Percentiles rank a stretch among this genome's conserved stretches.
Evolutionary conservation across 495 filamentous ascomycete species (phyloP).

Genomic region (Podospora pseudopauciseta): DNA sequence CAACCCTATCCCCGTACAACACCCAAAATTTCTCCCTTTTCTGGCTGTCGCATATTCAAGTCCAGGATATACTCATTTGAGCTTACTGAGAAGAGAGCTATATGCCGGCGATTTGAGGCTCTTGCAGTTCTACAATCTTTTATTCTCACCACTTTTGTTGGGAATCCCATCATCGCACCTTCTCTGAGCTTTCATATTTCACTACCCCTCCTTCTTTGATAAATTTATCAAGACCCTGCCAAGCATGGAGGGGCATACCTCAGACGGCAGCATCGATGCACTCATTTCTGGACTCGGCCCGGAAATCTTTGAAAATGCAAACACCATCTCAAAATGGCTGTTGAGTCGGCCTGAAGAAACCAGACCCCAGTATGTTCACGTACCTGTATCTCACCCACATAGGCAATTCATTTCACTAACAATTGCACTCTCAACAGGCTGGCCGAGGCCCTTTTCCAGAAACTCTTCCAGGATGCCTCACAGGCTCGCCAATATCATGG

Average conservation of each 20-base stretch:
- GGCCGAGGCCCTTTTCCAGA: conserved; percentile 34
- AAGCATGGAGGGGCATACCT: conserved; percentile 12
- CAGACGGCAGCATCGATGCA: background rate
- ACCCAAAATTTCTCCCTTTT: conserved; percentile 5
- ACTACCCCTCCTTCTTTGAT: conserved; percentile 5
- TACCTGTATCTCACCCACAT: background rate
- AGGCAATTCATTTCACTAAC: background rate
- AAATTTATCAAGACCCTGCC: conserved; percentile 9
- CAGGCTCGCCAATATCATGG: conserved; percentile 37
- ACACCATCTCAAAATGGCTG: conserved; percentile 34
- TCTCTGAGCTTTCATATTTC: background rate
- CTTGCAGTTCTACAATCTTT: background rate
- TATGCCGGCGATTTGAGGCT: background rate
- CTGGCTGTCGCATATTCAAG: background rate
- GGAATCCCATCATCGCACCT: background rate
- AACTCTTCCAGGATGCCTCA: conserved; percentile 42
- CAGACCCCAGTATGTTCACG: conserved; percentile 20
- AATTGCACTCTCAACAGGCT: conserved; percentile 19
- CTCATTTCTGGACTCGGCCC: conserved; percentile 14
- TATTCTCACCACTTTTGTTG: background rate
- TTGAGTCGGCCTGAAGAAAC: conserved; percentile 19
- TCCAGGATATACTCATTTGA: background rate
- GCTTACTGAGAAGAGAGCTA: background rate
- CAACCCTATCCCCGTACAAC: background rate
- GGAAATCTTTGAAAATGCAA: conserved; percentile 31